Evolutionary conservation across 2,329 filamentous ascomycete species (phyloP), one percentile per base, ranked within the genome.

Genomic region (Verticillium zaregamsianum): DNA sequence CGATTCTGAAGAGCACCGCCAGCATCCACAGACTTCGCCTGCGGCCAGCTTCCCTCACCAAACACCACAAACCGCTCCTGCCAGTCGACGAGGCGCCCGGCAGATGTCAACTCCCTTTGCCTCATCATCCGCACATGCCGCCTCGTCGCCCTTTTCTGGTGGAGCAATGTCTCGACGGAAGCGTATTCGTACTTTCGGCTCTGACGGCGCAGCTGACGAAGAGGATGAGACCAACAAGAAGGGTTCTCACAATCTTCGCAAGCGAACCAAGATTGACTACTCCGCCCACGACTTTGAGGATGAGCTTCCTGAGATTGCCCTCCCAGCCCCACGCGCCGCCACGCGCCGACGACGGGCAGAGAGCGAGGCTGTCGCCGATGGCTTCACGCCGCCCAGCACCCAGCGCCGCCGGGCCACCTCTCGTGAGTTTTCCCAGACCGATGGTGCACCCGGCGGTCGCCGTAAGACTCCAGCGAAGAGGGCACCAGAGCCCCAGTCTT

Each of bases 201-300:
- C 57, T 31, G 63, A 65, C 11, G 64, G 59, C 17, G 52, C 49
- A n/a, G 59, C 39, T 15, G 76, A 78, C n/a, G 80, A 80, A 55
- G 81, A 83, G 25, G 74, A 77, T 40, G 75, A 80, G 65, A 80
- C 77, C 62, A 84, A 80, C 59, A 79, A 76, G 60, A 87, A 86
- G 70, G 84, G 84, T 59, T 83, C 84, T 57, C 84, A 86, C 72
- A 84, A 83, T 37, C 77, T 87, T 33, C 79, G 84, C 65, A 85
- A 82, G 71, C 79, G 84, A 59, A 76, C 81, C 59, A 82, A 82
- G 62, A 77, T 86, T 65, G 83, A 86, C 71, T 86, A 86, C 75
- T 82, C 81, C 37, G 76, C 80, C 68, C 79, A 82, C 67, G 81
- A 84, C 66, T 77, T 81, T 64, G 78, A 80, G 60, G 81, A 84